Base-by-base conservation (phyloP, 129 eudicot species). In the Saussurea involucrata region DNA sequence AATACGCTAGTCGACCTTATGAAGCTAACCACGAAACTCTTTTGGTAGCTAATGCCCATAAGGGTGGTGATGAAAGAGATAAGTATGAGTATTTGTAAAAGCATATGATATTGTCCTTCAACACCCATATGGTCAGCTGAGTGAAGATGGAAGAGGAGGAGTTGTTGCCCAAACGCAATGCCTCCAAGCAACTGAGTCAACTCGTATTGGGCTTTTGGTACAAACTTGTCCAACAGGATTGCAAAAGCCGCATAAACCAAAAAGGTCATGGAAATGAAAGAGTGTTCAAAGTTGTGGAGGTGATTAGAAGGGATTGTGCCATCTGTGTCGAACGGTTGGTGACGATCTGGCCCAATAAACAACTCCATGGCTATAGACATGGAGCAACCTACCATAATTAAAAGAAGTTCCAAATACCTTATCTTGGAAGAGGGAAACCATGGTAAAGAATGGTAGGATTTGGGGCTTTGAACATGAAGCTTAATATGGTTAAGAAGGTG, bases 71-170 rank as follows among this genome's bases (percentile, higher is more conserved):
- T 24, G 3, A 94, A 82, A 1, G 93, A 79, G 0, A 86, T 36
- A 25, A 87, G 74, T 8, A 89, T 70, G 13, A 86, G 84, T 40
- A 91, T 68, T 77, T 94, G 97, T 18, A 94, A 87, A 20, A 94
- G 92, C 89, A 86, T 86, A 37, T 94, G 98, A 79, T 94, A 94
- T 40, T 94, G 97, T 9, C 98, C 98, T 86, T 94, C 98, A 4
- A 91, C 89, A 2, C 98, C 98, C 98, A 91, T 94, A 61, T 94
- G 98, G 68, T 94, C 98, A 25, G 97, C 78, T 1, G 98, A 94
- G 80, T 94, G 98, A 60, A 94, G 96, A 82, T 94, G 93, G 81
- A 94, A 94, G 40, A 94, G 75, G n/a, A 94, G 87, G 27, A 94
- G 88, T 68, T 94, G 96, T 77, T 94, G 98, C 29, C 81, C 96